A percentile compares a stretch with the other conserved stretches of the same genome.
These are phyloP conservation scores for Tylopilus plumbeoviolaceoides DNA, from an alignment of 768 basidiomycete species.

Conservation along the genomic window DNA sequence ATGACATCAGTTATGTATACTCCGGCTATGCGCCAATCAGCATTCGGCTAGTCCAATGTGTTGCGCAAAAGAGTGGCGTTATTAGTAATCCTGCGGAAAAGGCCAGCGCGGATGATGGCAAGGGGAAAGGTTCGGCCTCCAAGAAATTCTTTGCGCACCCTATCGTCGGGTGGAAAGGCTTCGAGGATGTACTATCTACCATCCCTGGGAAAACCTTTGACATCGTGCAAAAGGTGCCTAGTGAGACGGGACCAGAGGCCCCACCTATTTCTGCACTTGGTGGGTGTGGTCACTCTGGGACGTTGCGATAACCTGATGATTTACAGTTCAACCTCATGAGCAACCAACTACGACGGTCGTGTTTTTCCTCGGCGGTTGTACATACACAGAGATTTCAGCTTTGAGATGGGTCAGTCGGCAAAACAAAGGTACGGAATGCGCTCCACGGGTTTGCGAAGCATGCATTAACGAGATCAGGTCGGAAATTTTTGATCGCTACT, in stretches of 20 bases:
- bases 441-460: neutral
- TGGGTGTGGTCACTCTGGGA: constrained; percentile 24
- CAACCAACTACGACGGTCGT: constrained; percentile 81
- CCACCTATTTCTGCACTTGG: constrained; percentile 29
- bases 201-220: constrained; percentile 90
- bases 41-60: constrained; percentile 86
- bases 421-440: constrained; percentile 57
- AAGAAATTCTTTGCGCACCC: constrained; percentile 80
- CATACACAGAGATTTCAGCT: constrained; percentile 95
- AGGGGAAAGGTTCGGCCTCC: constrained; percentile 34
- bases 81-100: constrained; percentile 72
- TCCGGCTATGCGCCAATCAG: constrained; percentile 96
- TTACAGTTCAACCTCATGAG: constrained; percentile 48
- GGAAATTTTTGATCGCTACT: constrained; percentile 85
- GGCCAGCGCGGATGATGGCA: constrained; percentile 38
- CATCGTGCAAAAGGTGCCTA: constrained; percentile 47
- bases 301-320: neutral
- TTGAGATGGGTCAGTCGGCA: constrained; percentile 88
- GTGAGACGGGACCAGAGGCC: constrained; percentile 25
- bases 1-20: constrained; percentile 94
- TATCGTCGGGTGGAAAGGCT: constrained; percentile 95
- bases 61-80: constrained; percentile 87
- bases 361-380: constrained; percentile 96
- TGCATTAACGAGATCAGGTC: constrained; percentile 46
- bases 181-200: constrained; percentile 81